These are phyloP conservation scores for Bipolaris cookei DNA, from an alignment of 2,329 filamentous ascomycete genomes.

Conservation along the genomic window DNA sequence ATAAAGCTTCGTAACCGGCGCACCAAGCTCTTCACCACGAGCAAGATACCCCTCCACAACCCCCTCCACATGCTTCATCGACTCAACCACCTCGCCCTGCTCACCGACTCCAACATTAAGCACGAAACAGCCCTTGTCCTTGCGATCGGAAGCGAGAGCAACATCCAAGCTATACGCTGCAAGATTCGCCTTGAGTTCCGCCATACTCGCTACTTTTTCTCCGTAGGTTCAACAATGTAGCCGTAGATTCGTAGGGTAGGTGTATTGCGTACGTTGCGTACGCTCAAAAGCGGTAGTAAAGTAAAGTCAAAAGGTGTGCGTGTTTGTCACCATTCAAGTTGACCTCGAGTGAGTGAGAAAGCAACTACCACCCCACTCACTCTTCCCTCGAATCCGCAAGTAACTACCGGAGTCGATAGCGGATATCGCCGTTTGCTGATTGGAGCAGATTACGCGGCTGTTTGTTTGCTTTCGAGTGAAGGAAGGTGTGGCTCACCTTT, in stretches of 20 bases:
- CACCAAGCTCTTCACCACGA: neutral
- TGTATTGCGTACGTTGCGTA: too few species aligned
- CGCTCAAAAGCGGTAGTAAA: too few species aligned
- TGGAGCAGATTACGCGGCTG: neutral
- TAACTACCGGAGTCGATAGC: neutral
- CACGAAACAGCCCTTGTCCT: conserved; percentile 17
- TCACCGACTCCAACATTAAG: conserved; percentile 28
- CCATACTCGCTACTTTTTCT: conserved; percentile 13
- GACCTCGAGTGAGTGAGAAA: neutral
- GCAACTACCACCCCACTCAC: too few species aligned
- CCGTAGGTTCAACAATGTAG: neutral
- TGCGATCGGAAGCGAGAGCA: conserved; percentile 17
- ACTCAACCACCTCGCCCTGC: conserved; percentile 11
- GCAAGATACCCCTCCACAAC: conserved; percentile 15
- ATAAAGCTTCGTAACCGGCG: conserved; percentile 32
- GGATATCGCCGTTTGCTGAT: neutral
- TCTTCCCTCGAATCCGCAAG: too few species aligned
- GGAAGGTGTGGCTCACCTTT: neutral
- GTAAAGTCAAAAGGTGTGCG: too few species aligned
- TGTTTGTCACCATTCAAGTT: too few species aligned
- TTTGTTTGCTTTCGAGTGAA: conserved; percentile 18
- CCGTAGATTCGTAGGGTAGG: neutral
- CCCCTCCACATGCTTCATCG: conserved; percentile 16
- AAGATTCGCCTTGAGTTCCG: conserved; percentile 17
- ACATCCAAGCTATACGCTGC: conserved; percentile 22